Percentiles rank a stretch among this genome's conserved stretches.
Conservation (phyloP, 2,329 filamentous ascomycete genomes). For the Metarhizium anisopliae region DNA sequence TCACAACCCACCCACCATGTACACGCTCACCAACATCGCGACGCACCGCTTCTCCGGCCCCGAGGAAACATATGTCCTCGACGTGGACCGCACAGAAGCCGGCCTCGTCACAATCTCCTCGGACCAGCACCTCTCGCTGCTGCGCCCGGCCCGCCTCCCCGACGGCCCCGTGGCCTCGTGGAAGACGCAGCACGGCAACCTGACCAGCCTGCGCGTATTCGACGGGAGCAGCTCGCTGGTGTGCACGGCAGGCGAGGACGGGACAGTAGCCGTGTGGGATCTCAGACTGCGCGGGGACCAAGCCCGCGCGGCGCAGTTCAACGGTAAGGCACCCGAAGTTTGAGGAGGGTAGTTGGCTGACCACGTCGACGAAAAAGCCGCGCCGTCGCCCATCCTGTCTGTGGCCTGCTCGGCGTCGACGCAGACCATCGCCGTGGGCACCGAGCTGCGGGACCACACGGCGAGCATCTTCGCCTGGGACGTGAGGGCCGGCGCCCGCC, state of each 20-base stretch:
- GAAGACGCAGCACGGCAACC: constrained; percentile 47
- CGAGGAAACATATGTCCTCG: constrained; percentile 46
- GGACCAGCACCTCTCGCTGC: constrained; percentile 58
- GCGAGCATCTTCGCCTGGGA: constrained; percentile 58
- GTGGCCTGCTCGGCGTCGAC: constrained; percentile 50
- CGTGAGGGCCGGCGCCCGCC: constrained; percentile 36
- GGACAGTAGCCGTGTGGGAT: constrained; percentile 59
- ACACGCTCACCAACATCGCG: constrained; percentile 23
- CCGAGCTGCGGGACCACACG: constrained; percentile 58
- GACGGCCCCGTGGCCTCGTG: constrained; percentile 40
- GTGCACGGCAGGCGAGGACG: constrained; percentile 64
- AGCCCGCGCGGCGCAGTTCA: constrained; percentile 34
- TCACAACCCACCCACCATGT: constrained; percentile 17
- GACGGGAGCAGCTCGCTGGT: constrained; percentile 44
- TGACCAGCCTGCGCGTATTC: constrained; percentile 53
- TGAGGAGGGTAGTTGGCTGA: no score
- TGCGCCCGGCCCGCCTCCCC: constrained; percentile 50
- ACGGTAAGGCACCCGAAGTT: constrained; percentile 26
- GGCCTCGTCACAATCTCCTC: constrained; percentile 57
- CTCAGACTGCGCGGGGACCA: constrained; percentile 35
- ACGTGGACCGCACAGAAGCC: constrained; percentile 40
- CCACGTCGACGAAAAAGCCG: constrained; percentile 21
- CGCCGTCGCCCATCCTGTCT: constrained; percentile 47
- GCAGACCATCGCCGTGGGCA: constrained; percentile 60
- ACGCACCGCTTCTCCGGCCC: constrained; percentile 17